Percentiles rank a stretch among this genome's conserved stretches.
phyloP scores from a whole-genome alignment of 1,139 yeast species.

The Taiozyma sp. region DNA sequence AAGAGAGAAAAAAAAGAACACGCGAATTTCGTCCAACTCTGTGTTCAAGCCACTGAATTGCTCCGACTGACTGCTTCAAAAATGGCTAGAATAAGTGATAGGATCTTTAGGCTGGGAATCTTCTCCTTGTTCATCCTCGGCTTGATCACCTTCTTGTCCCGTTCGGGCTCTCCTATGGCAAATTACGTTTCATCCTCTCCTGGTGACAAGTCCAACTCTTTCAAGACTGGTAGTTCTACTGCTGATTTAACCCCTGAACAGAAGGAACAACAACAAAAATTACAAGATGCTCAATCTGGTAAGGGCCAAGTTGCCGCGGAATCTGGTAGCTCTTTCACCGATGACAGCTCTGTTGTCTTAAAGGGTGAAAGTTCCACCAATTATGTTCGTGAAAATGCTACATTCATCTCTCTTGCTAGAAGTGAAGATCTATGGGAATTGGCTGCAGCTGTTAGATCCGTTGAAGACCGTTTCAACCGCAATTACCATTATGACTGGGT shows the following conservation, averaged over 20 bases:
- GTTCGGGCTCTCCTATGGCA: slow-evolving; percentile 13
- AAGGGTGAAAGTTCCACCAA: neutral
- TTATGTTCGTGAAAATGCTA: slow-evolving; percentile 45
- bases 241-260: slow-evolving; percentile 5
- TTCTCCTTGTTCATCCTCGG: slow-evolving; percentile 32
- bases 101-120: slow-evolving; percentile 24
- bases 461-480: slow-evolving; percentile 69
- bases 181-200: slow-evolving; percentile 5
- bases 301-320: slow-evolving; percentile 1
- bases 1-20: no score
- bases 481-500: slow-evolving; percentile 71
- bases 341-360: neutral
- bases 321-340: neutral
- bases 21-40: neutral
- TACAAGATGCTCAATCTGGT: slow-evolving; percentile 1
- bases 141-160: slow-evolving; percentile 30
- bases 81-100: slow-evolving; percentile 17
- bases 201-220: neutral
- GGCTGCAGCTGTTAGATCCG: slow-evolving; percentile 51
- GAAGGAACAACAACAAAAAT: slow-evolving; percentile 4
- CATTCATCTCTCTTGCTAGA: slow-evolving; percentile 69
- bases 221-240: neutral
- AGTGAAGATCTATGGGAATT: slow-evolving; percentile 59
- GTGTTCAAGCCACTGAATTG: no score
- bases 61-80: neutral